Percentiles rank a stretch among this genome's conserved stretches.
These are phyloP conservation scores for Stephanodiscus minutulus DNA, from an alignment of 108 stramenopile genomes.

Conservation along the genomic window DNA sequence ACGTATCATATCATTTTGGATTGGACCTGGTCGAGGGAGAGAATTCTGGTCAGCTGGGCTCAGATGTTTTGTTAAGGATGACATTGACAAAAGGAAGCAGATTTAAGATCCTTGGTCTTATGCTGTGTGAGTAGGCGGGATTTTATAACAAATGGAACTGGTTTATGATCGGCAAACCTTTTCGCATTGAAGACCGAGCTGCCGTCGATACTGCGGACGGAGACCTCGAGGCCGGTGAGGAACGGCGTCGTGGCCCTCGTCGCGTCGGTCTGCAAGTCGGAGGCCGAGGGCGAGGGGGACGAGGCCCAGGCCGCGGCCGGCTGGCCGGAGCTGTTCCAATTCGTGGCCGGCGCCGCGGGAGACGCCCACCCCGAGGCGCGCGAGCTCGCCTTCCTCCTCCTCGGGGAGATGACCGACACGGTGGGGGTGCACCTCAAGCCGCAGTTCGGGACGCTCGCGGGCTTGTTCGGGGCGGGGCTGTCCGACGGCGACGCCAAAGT, in stretches of 20 bases:
- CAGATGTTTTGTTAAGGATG: conserved; percentile 44
- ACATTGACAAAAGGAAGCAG: conserved; percentile 35
- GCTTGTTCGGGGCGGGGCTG: conserved; percentile 78
- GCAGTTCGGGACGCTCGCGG: conserved; percentile 75
- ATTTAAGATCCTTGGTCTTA: conserved; percentile 52
- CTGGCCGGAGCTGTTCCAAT: conserved; percentile 86
- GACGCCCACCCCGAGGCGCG: conserved; percentile 73
- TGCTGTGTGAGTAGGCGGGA: conserved; percentile 44
- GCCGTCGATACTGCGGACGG: conserved; percentile 69
- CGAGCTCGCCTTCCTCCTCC: conserved; percentile 91
- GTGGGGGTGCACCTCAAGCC: conserved; percentile 80
- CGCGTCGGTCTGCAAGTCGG: conserved; percentile 74
- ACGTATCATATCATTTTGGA: conserved; percentile 51
- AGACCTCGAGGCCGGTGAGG: conserved; percentile 84
- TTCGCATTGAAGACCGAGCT: conserved; percentile 70
- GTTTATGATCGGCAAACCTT: no score
- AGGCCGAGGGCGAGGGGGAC: conserved; percentile 45
- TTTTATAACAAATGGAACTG: background rate
- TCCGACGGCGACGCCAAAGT: conserved; percentile 68
- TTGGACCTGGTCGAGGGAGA: conserved; percentile 33
- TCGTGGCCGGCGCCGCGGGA: conserved; percentile 68
- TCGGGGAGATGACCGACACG: conserved; percentile 93
- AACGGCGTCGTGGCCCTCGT: conserved; percentile 81
- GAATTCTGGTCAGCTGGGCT: conserved; percentile 24
- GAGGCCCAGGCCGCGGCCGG: conserved; percentile 49